Conservation (phyloP, 257 asterid species). For the Voacanga thouarsii region DNA sequence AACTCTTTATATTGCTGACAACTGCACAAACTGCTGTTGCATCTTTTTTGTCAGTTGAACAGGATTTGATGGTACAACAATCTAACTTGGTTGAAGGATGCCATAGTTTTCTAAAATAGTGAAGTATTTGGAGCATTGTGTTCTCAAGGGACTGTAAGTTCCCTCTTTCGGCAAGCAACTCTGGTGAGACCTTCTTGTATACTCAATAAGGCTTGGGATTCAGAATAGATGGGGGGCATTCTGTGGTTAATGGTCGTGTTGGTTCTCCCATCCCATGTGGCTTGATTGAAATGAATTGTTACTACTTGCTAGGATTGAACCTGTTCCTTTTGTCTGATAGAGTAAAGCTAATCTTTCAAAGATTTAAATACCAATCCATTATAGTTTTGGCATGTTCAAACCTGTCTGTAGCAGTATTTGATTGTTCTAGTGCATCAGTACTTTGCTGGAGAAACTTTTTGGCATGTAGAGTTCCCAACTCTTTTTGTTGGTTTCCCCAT, state of each 20-base stretch:
- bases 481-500: not conserved
- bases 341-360: not conserved
- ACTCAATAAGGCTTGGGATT: not conserved
- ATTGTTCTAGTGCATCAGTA: not conserved
- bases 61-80: not conserved
- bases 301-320: not conserved
- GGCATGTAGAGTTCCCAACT: too few species aligned
- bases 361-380: not conserved
- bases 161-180: too few species aligned
- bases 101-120: not conserved
- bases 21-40: constrained; percentile 1
- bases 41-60: not conserved
- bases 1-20: not conserved
- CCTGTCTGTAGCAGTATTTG: not conserved
- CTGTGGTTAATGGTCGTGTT: not conserved
- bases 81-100: constrained; percentile 1
- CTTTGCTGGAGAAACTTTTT: not conserved
- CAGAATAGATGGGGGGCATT: not conserved
- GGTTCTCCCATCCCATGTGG: not conserved
- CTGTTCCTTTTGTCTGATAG: not conserved
- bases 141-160: not conserved
- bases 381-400: not conserved
- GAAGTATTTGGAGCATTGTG: not conserved
- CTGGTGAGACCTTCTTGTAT: not conserved
- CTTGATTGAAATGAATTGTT: not conserved